Percentiles rank a stretch among this genome's conserved stretches.
These are phyloP conservation scores for Suillus bovinus DNA, from an alignment of 768 basidiomycete species.

Conservation along the genomic window DNA sequence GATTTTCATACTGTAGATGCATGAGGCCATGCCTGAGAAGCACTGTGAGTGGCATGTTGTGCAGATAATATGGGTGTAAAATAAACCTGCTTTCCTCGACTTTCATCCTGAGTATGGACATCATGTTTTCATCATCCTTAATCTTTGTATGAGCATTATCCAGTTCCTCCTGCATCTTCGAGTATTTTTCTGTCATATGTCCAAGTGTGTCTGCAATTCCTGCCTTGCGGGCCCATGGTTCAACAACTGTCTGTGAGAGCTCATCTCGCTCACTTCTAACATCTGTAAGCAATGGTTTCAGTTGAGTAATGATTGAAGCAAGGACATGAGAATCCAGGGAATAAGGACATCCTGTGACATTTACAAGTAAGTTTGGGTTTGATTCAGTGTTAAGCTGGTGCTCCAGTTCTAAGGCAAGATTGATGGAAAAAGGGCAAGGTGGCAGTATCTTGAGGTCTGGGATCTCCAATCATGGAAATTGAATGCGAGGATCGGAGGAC, in stretches of 20 bases:
- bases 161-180: conserved; percentile 56
- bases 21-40: conserved; percentile 73
- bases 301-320: conserved; percentile 71
- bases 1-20: conserved; percentile 79
- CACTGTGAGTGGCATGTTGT: conserved; percentile 11
- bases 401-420: conserved; percentile 79
- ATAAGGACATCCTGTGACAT: conserved; percentile 36
- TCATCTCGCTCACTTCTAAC: conserved; percentile 74
- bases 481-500: too few relatives aligned
- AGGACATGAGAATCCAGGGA: conserved; percentile 76
- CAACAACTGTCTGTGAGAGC: conserved; percentile 52
- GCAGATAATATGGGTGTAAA: conserved; percentile 4
- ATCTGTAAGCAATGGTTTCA: conserved; percentile 61
- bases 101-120: conserved; percentile 72
- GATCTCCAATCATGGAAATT: too few relatives aligned
- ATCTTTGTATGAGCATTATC: conserved; percentile 49
- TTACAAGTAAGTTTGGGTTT: conserved; percentile 47
- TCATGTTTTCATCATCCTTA: conserved; percentile 77
- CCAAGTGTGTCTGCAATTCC: conserved; percentile 63
- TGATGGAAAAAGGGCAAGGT: conserved; percentile 57
- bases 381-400: conserved; percentile 70
- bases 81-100: conserved; percentile 84
- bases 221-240: conserved; percentile 54
- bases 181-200: conserved; percentile 66
- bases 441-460: too few relatives aligned